Evolutionary conservation across 2,329 filamentous ascomycete genomes (phyloP), one percentile per base, ranked within the genome.

Genomic region (Xylaria sp.): DNA sequence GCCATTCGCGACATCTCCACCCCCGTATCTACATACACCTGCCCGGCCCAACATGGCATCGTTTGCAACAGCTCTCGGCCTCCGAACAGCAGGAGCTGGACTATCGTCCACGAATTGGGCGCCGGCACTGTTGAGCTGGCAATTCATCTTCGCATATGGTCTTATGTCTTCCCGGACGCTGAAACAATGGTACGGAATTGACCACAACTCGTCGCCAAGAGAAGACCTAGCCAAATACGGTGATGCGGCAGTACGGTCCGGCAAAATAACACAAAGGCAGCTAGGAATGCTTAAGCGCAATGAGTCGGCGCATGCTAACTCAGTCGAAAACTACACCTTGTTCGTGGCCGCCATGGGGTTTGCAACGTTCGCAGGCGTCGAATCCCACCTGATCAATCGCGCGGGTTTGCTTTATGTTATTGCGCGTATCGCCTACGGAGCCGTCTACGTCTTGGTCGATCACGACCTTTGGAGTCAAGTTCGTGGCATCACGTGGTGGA

Each of bases 211-310:
- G 25, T 81, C 79, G 48, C 84, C 85, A 0, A 80, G 84, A 25
- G 78, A 84, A 67, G 84, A 86, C 71, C 75, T 86, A 2, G 71
- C 66, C 60, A 83, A 83, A 71, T 85, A 83, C 73, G 84, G 83
- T 62, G 79, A 81, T 2, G 75, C 74, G 6, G 82, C 83, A 9
- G 80, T 85, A 18, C 75, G 73, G 6, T 80, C 81, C 2, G 82
- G 82, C 3, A 84, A 84, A 71, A 77, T 86, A 52, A 84, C 81
- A 0, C 79, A 78, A 46, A 70, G 66, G 28, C 81, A 83, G 68
- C 77, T 86, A 18, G 76, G 81, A 2, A 82, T 80, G 76, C 73
- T 86, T 20, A 79, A 79, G 59, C 81, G 84, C 36, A 80, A 81
- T 69, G 82, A 85, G 66, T 73, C 78, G 4, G 83, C 83, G n/a